Percentiles rank a stretch among this genome's conserved stretches.
These are phyloP conservation scores for Fagus sylvatica DNA, from an alignment of 306 rosid species.

Conservation along the genomic window DNA sequence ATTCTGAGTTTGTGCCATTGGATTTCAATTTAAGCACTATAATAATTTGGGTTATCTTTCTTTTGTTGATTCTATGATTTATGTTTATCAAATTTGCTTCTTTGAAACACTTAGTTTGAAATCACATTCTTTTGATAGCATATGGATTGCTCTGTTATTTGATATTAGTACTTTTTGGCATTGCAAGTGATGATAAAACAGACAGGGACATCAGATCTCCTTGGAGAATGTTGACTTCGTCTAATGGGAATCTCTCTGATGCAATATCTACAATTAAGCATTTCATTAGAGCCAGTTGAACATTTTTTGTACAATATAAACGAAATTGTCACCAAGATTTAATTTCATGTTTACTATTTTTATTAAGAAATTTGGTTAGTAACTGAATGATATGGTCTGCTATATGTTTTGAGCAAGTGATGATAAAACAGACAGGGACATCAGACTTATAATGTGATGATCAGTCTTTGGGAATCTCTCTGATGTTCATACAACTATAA, in stretches of 20 bases:
- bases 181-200: constrained; percentile 46
- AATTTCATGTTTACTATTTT: neutral
- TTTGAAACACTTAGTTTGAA: neutral
- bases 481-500: constrained; percentile 29
- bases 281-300: neutral
- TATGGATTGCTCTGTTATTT: neutral
- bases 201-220: constrained; percentile 72
- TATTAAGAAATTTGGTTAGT: neutral
- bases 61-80: neutral
- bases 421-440: constrained; percentile 68
- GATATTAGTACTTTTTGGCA: neutral
- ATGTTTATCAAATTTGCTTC: neutral
- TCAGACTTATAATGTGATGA: constrained; percentile 55
- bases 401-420: constrained; percentile 34
- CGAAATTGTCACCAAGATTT: neutral
- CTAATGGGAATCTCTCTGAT: constrained; percentile 63
- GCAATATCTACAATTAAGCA: neutral
- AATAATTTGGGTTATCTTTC: neutral
- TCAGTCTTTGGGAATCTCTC: constrained; percentile 72
- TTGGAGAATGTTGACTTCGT: constrained; percentile 40
- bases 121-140: neutral
- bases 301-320: too few species aligned
- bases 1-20: neutral
- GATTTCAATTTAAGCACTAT: neutral
- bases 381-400: neutral